A percentile compares a stretch with the other conserved stretches of the same genome.
phyloP scores from a whole-genome alignment of 2,329 filamentous ascomycete species.

The Venturia nashicola region DNA sequence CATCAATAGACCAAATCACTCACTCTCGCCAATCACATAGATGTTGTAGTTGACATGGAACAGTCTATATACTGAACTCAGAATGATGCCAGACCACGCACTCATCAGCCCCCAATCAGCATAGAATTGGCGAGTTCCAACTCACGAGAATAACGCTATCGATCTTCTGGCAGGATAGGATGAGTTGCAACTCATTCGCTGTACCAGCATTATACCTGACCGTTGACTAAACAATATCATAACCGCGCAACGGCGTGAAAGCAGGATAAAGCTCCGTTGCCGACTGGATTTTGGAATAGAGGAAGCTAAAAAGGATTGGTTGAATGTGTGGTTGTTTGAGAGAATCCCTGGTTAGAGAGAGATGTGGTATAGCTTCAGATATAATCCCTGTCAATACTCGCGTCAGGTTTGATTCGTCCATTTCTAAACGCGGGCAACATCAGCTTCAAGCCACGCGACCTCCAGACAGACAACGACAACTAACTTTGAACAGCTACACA shows the following conservation, averaged over 20 bases:
- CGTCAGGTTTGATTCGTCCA: not conserved
- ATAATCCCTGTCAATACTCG: not conserved
- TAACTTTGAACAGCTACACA: not conserved
- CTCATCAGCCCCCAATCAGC: not conserved
- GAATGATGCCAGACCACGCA: slow-evolving; percentile 26
- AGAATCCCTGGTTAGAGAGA: too few relatives aligned
- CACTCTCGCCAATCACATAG: slow-evolving; percentile 18
- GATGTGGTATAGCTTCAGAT: not conserved
- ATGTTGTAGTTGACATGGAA: slow-evolving; percentile 33
- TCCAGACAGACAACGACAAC: not conserved
- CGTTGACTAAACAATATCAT: slow-evolving; percentile 29
- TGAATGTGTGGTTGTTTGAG: too few relatives aligned
- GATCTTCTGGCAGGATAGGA: slow-evolving; percentile 27
- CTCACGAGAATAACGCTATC: slow-evolving; percentile 26
- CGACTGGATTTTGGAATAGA: too few relatives aligned
- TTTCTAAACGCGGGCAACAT: not conserved
- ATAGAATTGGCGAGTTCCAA: not conserved
- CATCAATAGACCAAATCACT: not conserved
- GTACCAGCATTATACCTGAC: slow-evolving; percentile 30
- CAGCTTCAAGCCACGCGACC: not conserved
- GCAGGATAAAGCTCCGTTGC: slow-evolving; percentile 21
- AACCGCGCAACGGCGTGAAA: slow-evolving; percentile 21
- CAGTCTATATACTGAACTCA: slow-evolving; percentile 30
- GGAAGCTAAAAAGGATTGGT: too few relatives aligned
- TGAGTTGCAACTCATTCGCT: slow-evolving; percentile 29